Conservation (phyloP, 2,329 filamentous ascomycete species). For the Thermomyces lanuginosus region DNA sequence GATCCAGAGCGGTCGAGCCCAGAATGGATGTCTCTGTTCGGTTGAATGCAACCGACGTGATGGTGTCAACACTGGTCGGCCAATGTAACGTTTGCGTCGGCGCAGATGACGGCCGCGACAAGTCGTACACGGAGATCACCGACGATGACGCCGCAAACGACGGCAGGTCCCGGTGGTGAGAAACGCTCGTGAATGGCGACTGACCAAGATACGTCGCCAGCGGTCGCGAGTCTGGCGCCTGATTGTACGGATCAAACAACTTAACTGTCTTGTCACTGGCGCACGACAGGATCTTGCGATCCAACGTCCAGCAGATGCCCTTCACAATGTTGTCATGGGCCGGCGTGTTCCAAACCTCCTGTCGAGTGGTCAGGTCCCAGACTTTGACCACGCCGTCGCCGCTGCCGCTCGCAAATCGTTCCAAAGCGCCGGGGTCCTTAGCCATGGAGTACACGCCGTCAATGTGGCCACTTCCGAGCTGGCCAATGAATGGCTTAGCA, state of each 20-base stretch:
- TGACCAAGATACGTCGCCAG: conserved; percentile 70
- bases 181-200: conserved; percentile 66
- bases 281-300: conserved; percentile 72
- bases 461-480: conserved; percentile 79
- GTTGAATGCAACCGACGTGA: conserved; percentile 79
- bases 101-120: conserved; percentile 58
- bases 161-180: conserved; percentile 63
- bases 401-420: conserved; percentile 64
- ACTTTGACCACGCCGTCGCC: conserved; percentile 91
- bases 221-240: conserved; percentile 50
- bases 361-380: conserved; percentile 60
- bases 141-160: conserved; percentile 64
- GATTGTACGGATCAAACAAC: conserved; percentile 77
- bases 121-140: conserved; percentile 74
- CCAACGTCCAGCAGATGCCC: conserved; percentile 73
- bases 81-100: conserved; percentile 70
- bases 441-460: conserved; percentile 75
- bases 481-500: conserved; percentile 63
- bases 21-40: conserved; percentile 84
- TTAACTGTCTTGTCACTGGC: conserved; percentile 77
- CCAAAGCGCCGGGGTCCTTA: conserved; percentile 59
- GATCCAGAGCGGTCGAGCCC: conserved; percentile 69
- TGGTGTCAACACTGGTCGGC: conserved; percentile 81
- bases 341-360: conserved; percentile 59
- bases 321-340: conserved; percentile 93